Percentiles rank a stretch among this genome's conserved stretches.
Conservation (phyloP, 163 green algal species). For the Coccomyxa subellipsoidea region DNA sequence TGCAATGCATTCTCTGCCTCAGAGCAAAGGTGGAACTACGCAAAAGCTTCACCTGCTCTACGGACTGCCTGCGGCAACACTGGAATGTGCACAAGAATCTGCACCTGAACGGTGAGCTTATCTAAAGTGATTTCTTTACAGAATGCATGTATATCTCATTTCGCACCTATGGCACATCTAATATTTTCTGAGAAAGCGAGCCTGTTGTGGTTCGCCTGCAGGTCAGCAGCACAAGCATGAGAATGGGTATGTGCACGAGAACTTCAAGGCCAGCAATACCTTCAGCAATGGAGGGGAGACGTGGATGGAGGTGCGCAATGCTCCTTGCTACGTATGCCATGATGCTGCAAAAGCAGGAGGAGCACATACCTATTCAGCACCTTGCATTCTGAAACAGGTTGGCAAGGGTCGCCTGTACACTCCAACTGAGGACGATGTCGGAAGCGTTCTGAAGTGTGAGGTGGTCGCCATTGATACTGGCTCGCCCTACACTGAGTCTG, state of each 20-base stretch:
- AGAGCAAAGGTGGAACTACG: constrained; percentile 62
- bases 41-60: constrained; percentile 88
- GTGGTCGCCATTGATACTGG: constrained; percentile 66
- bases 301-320: constrained; percentile 70
- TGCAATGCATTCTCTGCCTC: constrained; percentile 92
- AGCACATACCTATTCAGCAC: not conserved
- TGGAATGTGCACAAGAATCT: constrained; percentile 78
- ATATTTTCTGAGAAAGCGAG: too few species aligned
- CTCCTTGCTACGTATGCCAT: not conserved
- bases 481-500: constrained; percentile 21
- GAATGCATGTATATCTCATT: not conserved
- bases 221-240: constrained; percentile 19
- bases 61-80: constrained; percentile 76
- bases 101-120: constrained; percentile 43
- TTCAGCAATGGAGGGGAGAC: constrained; percentile 58
- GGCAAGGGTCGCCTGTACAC: constrained; percentile 66
- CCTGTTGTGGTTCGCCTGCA: not conserved
- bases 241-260: constrained; percentile 28
- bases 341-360: not conserved
- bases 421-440: constrained; percentile 83
- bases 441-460: constrained; percentile 89
- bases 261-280: constrained; percentile 27
- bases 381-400: constrained; percentile 47
- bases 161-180: too few species aligned
- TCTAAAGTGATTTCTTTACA: not conserved